Conservation (phyloP, 768 basidiomycete species). For the Hericium rajendrae region DNA sequence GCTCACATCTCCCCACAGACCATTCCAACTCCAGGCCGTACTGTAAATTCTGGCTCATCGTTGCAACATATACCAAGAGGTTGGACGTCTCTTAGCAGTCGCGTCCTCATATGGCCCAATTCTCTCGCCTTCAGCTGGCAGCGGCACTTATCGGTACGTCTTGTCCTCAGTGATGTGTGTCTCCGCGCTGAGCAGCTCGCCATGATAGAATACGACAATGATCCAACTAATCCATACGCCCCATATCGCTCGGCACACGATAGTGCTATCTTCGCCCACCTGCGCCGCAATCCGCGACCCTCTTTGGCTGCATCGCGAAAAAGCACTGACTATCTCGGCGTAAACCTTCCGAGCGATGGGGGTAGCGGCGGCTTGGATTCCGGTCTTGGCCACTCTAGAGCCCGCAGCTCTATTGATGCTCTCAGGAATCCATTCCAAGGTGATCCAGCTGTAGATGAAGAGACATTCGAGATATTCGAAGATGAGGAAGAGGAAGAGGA, state of each 20-base stretch:
- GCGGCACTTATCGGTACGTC: slow-evolving; percentile 73
- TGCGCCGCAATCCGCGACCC: slow-evolving; percentile 46
- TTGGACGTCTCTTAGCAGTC: no score
- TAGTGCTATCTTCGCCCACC: slow-evolving; percentile 78
- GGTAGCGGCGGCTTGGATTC: slow-evolving; percentile 27
- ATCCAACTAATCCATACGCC: slow-evolving; percentile 53
- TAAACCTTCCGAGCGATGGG: slow-evolving; percentile 55
- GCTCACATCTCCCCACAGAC: not conserved
- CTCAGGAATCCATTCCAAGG: slow-evolving; percentile 67
- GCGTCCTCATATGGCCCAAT: slow-evolving; percentile 27
- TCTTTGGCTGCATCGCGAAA: slow-evolving; percentile 30
- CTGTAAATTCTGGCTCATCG: not conserved
- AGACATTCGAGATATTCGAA: slow-evolving; percentile 35
- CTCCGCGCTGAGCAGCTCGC: not conserved
- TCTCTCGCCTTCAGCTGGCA: slow-evolving; percentile 80
- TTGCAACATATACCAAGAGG: not conserved
- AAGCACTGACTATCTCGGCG: slow-evolving; percentile 57
- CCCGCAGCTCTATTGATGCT: slow-evolving; percentile 49
- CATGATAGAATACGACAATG: slow-evolving; percentile 79
- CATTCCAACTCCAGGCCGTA: not conserved
- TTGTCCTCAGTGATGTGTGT: not conserved
- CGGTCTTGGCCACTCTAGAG: slow-evolving; percentile 36
- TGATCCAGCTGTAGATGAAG: slow-evolving; percentile 49
- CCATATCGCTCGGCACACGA: slow-evolving; percentile 64
- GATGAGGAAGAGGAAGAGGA: slow-evolving; percentile 42